A percentile compares a stretch with the other conserved stretches of the same genome.
These are phyloP conservation scores for Neofusicoccum parvum DNA, from an alignment of 2,329 filamentous ascomycete genomes.

Conservation along the genomic window DNA sequence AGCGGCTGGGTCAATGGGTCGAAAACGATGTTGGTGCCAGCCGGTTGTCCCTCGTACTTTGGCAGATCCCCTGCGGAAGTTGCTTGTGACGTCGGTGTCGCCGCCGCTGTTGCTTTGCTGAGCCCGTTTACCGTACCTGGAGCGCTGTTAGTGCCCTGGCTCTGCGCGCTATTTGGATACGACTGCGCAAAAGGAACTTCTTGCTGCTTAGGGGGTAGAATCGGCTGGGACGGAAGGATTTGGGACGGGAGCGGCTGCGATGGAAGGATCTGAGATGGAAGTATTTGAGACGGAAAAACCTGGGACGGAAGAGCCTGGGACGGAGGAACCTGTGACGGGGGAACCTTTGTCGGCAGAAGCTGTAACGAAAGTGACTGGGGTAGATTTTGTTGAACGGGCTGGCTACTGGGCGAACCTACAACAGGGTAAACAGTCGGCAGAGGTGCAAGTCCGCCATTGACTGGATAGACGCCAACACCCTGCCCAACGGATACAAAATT, in stretches of 20 bases:
- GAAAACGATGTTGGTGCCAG: background rate
- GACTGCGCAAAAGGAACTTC: background rate
- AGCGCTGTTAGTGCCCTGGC: slow-evolving; percentile 2
- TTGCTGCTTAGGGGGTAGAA: background rate
- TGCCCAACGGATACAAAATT: background rate
- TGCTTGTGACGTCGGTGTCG: background rate
- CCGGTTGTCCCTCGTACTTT: background rate
- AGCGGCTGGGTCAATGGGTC: background rate
- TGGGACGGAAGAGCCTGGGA: too few species aligned
- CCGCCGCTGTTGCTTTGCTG: background rate
- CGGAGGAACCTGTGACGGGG: too few species aligned
- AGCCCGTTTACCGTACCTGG: background rate
- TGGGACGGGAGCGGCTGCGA: background rate
- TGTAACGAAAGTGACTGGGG: too few species aligned
- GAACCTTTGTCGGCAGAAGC: too few species aligned
- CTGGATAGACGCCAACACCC: background rate
- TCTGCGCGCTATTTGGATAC: background rate
- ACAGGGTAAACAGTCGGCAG: background rate
- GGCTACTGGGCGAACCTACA: slow-evolving; percentile 6
- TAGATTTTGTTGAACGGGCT: background rate
- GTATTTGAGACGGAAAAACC: too few species aligned
- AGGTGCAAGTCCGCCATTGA: background rate
- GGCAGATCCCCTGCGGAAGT: background rate
- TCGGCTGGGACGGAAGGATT: background rate
- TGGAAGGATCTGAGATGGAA: too few species aligned